Evolutionary conservation across 305 asterid species (phyloP).

Genomic region (Fraxinus angustifolia): DNA sequence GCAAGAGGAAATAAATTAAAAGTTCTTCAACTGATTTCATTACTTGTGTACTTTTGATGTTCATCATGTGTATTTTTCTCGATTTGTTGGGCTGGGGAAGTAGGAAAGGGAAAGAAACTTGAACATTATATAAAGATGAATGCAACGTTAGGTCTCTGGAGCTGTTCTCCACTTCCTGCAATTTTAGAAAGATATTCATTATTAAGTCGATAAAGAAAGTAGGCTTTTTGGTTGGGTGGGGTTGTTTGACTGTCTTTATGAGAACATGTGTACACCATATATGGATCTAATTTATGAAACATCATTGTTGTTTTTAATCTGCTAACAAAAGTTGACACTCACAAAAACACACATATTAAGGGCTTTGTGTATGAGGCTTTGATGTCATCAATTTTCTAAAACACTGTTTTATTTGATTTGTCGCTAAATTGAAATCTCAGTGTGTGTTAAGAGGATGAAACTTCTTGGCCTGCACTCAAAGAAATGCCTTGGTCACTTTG

Average conservation of each 20-base stretch:
- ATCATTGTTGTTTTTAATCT: background rate
- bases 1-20: background rate
- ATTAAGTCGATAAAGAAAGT: background rate
- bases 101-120: background rate
- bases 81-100: background rate
- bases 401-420: background rate
- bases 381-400: background rate
- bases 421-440: background rate
- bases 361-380: background rate
- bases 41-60: background rate
- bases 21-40: background rate
- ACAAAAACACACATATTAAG: background rate
- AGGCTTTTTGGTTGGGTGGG: background rate
- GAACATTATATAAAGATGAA: background rate
- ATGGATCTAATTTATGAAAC: background rate
- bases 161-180: background rate
- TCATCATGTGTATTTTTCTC: background rate
- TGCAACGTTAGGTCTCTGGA: background rate
- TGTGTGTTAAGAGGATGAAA: background rate
- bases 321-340: background rate
- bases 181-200: background rate
- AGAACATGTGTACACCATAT: background rate
- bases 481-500: background rate
- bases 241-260: background rate
- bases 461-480: background rate